Evolutionary conservation across 1,284 basidiomycete species (phyloP), one percentile per base, ranked within the genome.

Genomic region (Trametes pubescens): DNA sequence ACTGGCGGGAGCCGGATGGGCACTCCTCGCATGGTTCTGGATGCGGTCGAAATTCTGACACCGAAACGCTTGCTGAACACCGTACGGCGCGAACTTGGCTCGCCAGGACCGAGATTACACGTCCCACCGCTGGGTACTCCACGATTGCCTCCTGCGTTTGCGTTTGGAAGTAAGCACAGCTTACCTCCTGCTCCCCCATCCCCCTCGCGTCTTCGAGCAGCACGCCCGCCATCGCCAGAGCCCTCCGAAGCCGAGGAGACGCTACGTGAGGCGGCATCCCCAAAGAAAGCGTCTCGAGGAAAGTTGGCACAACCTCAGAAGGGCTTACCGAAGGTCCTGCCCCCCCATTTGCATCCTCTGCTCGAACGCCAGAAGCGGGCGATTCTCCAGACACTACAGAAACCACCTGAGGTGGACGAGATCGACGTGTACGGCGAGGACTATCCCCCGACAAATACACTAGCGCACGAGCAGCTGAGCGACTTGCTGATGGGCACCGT

Each of bases 401-500:
- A 79, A 10, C 56, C 72, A 7, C 65, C 67, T 8, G 72, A 72
- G 26, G 54, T 70, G 21, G 69, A 68, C 16, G 65, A 62, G 22
- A 67, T 69, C 22, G 73, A 76, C 4, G 68, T 71, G 7, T 74
- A 75, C 9, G 70, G 70, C 21, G 74, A 78, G 11, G 71, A 73
- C 34, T 75, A 76, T 32, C 66, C 72, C 0, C 73, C 82, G 4
- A 79, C 85, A 2, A 91, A 91, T 69, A 73, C 67, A 0, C 68
- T 79, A 22, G 85, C 88, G 0, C 76, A 77, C 22, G 71, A 84
- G 43, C 86, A 91, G 53, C 75, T 97, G 5, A 72, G 78, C 0
- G 83, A 85, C 52, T 77, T 97, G 26, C 78, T 96, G 6, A 75
- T 78, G 24, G 94, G 94, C 2, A 94, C 93, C 0, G 83, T 92